Base-by-base conservation (phyloP, 2,329 filamentous ascomycete genomes). In the Apiospora kogelbergensis region DNA sequence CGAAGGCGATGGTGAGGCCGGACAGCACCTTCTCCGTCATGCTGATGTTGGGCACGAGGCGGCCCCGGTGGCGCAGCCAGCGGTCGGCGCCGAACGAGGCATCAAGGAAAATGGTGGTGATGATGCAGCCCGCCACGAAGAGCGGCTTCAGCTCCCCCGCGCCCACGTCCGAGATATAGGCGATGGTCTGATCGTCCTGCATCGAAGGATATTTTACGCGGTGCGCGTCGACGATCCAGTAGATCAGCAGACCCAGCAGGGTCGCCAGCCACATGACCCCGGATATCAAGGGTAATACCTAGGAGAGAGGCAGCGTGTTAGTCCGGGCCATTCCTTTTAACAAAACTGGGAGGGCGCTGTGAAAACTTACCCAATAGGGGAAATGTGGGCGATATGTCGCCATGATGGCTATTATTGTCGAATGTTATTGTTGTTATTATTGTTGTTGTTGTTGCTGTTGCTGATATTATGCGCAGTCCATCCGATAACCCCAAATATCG, bases 31-130 rank as follows among this genome's bases (percentile, higher is more conserved):
- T 93, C 77, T 95, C 90, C 69, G 80, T 82, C 10, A 76, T 73
- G 9, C 87, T 89, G 13, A 86, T 81, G 81, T 98, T 97, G 71
- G 89, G 91, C 2, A 91, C 89, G 37, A 98, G 86, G 17, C 93
- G 90, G 10, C 94, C 93, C 26, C 84, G 85, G 81, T 98, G 95
- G 63, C 95, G 90, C 66, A 98, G 86, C 88, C 91, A 96, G 71
- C 95, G 90, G 82, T 98, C 95, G 17, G 91, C 84, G 67, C 92
- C 80, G 77, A 99, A 96, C 33, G 91, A 89, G 10, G 93, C 81
- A 81, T 97, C 92, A 76, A 99, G 91, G 71, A 93, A 90, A 65
- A 97, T 84, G 26, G 93, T 92, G 6, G 92, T 94, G 44, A 93
- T 81, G 67, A 85, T 83, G 75, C 87, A 90, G 74, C 93, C 91